Percentiles rank a stretch among this genome's conserved stretches.
phyloP scores from a whole-genome alignment of 2,329 filamentous ascomycete genomes.

The Xylaria sp. region DNA sequence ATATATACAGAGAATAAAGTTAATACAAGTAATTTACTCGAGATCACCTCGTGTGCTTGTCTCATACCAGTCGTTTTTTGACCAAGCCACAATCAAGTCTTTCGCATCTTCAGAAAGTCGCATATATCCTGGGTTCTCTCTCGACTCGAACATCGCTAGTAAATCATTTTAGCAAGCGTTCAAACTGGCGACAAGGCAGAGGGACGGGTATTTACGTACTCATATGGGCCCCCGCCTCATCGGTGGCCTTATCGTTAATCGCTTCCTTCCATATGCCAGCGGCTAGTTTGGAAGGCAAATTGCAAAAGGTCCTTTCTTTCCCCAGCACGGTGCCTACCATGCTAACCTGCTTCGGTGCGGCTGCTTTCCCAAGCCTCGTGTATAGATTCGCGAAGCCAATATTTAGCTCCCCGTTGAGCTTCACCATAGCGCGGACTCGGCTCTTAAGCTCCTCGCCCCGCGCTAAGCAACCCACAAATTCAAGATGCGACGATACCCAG shows the following conservation, averaged over 20 bases:
- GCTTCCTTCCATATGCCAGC: conserved; percentile 73
- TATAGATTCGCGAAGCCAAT: conserved; percentile 90
- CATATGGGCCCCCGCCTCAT: conserved; percentile 86
- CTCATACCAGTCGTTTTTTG: conserved; percentile 74
- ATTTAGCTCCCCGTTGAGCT: conserved; percentile 70
- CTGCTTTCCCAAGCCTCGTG: conserved; percentile 80
- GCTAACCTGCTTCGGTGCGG: conserved; percentile 63
- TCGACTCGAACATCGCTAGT: conserved; percentile 77
- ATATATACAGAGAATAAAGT: conserved; percentile 33
- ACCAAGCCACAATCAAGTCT: conserved; percentile 73
- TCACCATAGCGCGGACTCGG: conserved; percentile 75
- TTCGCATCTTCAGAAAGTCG: conserved; percentile 73
- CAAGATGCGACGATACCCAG: conserved; percentile 90
- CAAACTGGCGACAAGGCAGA: not conserved
- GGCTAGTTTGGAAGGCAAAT: conserved; percentile 70
- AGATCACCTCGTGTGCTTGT: conserved; percentile 53
- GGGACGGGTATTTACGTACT: conserved; percentile 56
- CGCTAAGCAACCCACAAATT: conserved; percentile 91
- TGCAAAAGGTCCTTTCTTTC: conserved; percentile 87
- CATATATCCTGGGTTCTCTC: conserved; percentile 78
- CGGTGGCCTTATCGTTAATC: conserved; percentile 80
- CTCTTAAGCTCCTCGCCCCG: conserved; percentile 83
- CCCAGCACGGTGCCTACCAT: conserved; percentile 71
- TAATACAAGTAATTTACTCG: conserved; percentile 44
- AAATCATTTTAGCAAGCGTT: conserved; percentile 20